Evolutionary conservation across 768 basidiomycete genomes (phyloP).

Genomic region (Cystofilobasidium macerans): DNA sequence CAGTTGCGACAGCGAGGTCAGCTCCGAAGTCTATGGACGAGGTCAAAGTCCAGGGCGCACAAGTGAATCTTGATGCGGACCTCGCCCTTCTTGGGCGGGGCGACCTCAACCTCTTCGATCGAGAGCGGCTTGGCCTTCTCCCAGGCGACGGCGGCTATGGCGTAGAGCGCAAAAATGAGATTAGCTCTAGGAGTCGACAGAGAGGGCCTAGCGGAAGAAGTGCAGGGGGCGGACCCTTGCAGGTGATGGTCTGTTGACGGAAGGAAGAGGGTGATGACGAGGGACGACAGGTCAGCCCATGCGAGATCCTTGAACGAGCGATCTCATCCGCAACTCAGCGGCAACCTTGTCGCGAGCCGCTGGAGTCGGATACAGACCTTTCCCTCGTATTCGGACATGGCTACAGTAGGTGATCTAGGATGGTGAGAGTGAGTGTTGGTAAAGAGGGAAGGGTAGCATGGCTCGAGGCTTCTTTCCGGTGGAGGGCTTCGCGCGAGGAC

Average conservation of each 20-base stretch:
- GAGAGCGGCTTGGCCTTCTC: slow-evolving; percentile 65
- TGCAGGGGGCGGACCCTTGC: slow-evolving; percentile 48
- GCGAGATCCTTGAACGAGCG: no score
- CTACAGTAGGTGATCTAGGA: no score
- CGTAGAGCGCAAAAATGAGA: slow-evolving; percentile 39
- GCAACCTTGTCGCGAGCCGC: no score
- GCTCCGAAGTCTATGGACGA: neutral
- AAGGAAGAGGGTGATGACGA: no score
- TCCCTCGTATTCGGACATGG: no score
- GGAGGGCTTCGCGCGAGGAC: no score
- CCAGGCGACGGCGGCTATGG: slow-evolving; percentile 62
- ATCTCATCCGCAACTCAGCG: neutral
- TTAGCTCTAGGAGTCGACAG: neutral
- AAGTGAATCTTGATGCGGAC: slow-evolving; percentile 85
- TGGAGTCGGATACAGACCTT: no score
- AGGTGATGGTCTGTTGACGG: slow-evolving; percentile 55
- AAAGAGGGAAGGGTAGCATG: no score
- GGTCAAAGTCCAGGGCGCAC: slow-evolving; percentile 27
- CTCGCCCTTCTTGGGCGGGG: slow-evolving; percentile 78
- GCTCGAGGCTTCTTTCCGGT: no score
- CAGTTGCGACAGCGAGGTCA: neutral
- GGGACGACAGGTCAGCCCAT: neutral
- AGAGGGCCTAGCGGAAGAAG: neutral
- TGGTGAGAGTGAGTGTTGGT: no score
- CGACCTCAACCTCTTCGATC: slow-evolving; percentile 86